These are phyloP conservation scores for Starmerella stellata DNA, from an alignment of 805 yeast genomes.

Conservation along the genomic window DNA sequence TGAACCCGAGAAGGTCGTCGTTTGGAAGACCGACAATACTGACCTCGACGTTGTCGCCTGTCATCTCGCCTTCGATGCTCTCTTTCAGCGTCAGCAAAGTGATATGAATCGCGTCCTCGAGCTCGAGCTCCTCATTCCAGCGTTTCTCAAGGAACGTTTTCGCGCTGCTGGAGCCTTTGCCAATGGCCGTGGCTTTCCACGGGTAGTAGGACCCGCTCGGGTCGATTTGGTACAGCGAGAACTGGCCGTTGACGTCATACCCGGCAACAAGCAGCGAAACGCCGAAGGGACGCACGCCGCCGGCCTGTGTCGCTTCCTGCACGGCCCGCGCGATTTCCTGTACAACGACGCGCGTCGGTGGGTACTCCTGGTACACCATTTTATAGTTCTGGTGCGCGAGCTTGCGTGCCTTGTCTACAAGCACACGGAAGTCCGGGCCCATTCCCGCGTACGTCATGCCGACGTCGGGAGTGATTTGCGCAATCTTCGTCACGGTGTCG, in stretches of 20 bases:
- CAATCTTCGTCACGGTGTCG: slow-evolving; percentile 61
- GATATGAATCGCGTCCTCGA: slow-evolving; percentile 95
- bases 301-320: slow-evolving; percentile 97
- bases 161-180: slow-evolving; percentile 89
- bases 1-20: slow-evolving; percentile 63
- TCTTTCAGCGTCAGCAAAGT: slow-evolving; percentile 88
- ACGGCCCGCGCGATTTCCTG: slow-evolving; percentile 88
- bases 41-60: slow-evolving; percentile 88
- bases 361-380: slow-evolving; percentile 87
- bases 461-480: slow-evolving; percentile 76
- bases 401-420: slow-evolving; percentile 84
- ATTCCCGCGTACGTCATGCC: slow-evolving; percentile 95
- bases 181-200: slow-evolving; percentile 99
- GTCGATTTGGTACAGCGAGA: slow-evolving; percentile 85
- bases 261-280: slow-evolving; percentile 91
- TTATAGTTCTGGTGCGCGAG: slow-evolving; percentile 84
- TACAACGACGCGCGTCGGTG: slow-evolving; percentile 85
- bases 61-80: slow-evolving; percentile 93
- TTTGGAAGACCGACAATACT: slow-evolving; percentile 71
- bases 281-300: slow-evolving; percentile 98
- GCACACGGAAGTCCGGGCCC: slow-evolving; percentile 96
- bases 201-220: slow-evolving; percentile 97
- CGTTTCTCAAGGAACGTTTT: slow-evolving; percentile 93
- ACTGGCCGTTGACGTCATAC: slow-evolving; percentile 58
- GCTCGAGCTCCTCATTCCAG: slow-evolving; percentile 92